Conservation (phyloP, 441 rosid species). For the Iberis amara region DNA sequence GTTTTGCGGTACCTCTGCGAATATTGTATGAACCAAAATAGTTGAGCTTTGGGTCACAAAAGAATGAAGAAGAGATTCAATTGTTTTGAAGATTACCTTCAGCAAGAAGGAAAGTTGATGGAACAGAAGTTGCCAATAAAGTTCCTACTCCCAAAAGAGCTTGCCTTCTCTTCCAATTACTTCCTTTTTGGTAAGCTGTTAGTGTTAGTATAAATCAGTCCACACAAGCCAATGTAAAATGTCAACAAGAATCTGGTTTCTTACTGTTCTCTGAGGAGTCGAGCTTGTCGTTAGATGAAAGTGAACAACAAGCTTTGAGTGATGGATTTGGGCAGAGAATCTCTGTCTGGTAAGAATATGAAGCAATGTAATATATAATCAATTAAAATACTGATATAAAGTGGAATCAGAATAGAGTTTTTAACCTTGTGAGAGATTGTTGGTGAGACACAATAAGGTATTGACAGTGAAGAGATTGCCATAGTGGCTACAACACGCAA, state of each 20-base stretch:
- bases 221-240: conserved; percentile 2
- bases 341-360: conserved; percentile 34
- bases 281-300: conserved; percentile 26
- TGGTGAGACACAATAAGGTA: conserved; percentile 39
- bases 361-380: not conserved
- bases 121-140: conserved; percentile 42
- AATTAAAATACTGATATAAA: not conserved
- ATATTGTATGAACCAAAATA: conserved; percentile 7
- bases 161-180: conserved; percentile 54
- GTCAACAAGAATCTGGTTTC: conserved; percentile 21
- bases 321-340: conserved; percentile 31
- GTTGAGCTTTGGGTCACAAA: not conserved
- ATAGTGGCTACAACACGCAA: conserved; percentile 27
- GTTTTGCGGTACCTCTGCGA: conserved; percentile 53
- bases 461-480: conserved; percentile 56
- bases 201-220: not conserved
- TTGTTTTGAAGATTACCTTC: conserved; percentile 40
- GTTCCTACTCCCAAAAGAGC: conserved; percentile 60
- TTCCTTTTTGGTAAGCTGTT: conserved; percentile 13
- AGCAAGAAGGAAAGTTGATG: conserved; percentile 50
- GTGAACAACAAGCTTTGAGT: conserved; percentile 26
- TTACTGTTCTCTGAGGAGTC: conserved; percentile 44
- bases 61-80: conserved; percentile 14
- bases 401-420: not conserved
- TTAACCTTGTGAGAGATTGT: conserved; percentile 41